Conservation (phyloP, 148 eudicot genomes). For the Camellia japonica region DNA sequence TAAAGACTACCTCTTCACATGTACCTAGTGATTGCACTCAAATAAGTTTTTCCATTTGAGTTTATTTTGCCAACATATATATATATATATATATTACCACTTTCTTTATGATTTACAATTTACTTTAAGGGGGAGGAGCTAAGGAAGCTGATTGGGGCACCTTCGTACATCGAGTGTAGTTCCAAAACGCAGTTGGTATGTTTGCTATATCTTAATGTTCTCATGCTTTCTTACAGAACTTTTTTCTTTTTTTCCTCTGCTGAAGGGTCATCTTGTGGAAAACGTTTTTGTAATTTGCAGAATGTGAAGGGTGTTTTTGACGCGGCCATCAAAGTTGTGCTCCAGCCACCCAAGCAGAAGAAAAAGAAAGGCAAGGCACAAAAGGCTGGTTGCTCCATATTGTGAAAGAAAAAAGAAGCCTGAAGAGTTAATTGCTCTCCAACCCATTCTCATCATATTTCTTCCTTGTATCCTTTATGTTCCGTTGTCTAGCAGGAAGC, state of each 20-base stretch:
- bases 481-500: slow-evolving; percentile 46
- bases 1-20: slow-evolving; percentile 13
- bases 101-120: neutral
- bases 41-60: neutral
- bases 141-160: slow-evolving; percentile 68
- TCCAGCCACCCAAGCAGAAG: slow-evolving; percentile 92
- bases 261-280: neutral
- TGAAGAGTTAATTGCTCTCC: neutral
- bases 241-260: slow-evolving; percentile 1
- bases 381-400: slow-evolving; percentile 77
- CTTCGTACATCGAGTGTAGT: slow-evolving; percentile 82
- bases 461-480: slow-evolving; percentile 15
- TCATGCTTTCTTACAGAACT: neutral
- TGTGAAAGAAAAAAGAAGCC: slow-evolving; percentile 50
- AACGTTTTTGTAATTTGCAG: slow-evolving; percentile 33
- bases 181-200: slow-evolving; percentile 78
- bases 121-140: slow-evolving; percentile 66
- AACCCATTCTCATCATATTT: slow-evolving; percentile 13
- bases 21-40: neutral
- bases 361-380: slow-evolving; percentile 88
- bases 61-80: neutral
- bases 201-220: neutral
- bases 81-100: neutral
- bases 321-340: slow-evolving; percentile 95
- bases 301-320: slow-evolving; percentile 92